These are phyloP conservation scores for Cucurbita moschata DNA, from an alignment of 306 rosid species.

Conservation along the genomic window DNA sequence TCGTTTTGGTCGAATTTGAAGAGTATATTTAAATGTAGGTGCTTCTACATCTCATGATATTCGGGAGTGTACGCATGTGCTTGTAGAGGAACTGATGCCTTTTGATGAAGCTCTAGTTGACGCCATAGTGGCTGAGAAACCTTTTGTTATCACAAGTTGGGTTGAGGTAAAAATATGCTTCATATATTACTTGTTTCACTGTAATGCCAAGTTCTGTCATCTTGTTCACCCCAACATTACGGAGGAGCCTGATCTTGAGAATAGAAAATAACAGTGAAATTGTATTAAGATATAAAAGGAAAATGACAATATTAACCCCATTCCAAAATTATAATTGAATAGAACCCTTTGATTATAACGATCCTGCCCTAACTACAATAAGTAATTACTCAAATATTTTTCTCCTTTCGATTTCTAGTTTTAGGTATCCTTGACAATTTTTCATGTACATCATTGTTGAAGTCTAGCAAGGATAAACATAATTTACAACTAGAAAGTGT, in stretches of 20 bases:
- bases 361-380: background rate
- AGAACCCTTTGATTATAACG: background rate
- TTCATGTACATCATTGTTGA: background rate
- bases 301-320: background rate
- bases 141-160: conserved; percentile 56
- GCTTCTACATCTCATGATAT: conserved; percentile 30
- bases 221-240: background rate
- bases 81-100: conserved; percentile 62
- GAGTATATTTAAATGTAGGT: conserved; percentile 31
- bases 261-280: background rate
- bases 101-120: conserved; percentile 45
- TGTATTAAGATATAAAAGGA: background rate
- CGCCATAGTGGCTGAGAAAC: conserved; percentile 56
- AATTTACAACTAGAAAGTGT: background rate
- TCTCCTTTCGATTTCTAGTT: background rate
- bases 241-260: background rate
- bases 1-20: background rate
- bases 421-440: background rate
- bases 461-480: background rate
- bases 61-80: conserved; percentile 78
- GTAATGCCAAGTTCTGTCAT: background rate
- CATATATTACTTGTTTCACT: conserved; percentile 10
- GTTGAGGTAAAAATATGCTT: conserved; percentile 47
- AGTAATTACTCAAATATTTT: background rate
- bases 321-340: background rate